phyloP scores from a whole-genome alignment of 2,329 filamentous ascomycete genomes.

The Fusarium pseudonygamai region DNA sequence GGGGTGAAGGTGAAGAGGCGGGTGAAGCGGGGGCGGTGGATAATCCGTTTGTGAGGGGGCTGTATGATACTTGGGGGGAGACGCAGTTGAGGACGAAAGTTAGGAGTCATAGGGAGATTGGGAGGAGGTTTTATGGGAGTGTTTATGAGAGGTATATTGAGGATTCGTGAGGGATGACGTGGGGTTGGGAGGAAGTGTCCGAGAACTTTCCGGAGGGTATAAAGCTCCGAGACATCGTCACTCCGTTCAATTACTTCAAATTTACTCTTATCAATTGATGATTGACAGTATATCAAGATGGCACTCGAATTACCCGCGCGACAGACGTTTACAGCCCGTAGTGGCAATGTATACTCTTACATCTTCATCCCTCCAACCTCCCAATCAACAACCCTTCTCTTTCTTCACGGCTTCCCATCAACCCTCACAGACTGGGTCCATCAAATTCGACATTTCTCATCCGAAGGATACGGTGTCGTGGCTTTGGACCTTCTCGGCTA shows the following conservation, averaged over 20 bases:
- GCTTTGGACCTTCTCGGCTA: slow-evolving; percentile 55
- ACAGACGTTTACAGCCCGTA: slow-evolving; percentile 20
- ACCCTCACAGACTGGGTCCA: slow-evolving; percentile 55
- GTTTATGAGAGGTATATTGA: slow-evolving; percentile 59
- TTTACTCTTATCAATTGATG: background rate
- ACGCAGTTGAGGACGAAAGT: slow-evolving; percentile 64
- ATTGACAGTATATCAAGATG: slow-evolving; percentile 1
- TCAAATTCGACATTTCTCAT: slow-evolving; percentile 49
- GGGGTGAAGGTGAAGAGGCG: slow-evolving; percentile 43
- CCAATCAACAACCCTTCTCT: slow-evolving; percentile 50
- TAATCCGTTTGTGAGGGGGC: slow-evolving; percentile 59
- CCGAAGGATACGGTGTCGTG: slow-evolving; percentile 53
- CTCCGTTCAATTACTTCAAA: background rate
- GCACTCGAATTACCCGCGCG: background rate
- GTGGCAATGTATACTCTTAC: slow-evolving; percentile 45
- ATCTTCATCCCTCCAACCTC: slow-evolving; percentile 36
- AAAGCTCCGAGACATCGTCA: slow-evolving; percentile 1
- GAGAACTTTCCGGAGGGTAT: slow-evolving; percentile 40
- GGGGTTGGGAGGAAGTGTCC: slow-evolving; percentile 32
- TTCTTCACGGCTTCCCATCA: slow-evolving; percentile 61
- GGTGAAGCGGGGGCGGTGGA: slow-evolving; percentile 53
- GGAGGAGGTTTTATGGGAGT: slow-evolving; percentile 56
- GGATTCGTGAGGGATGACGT: slow-evolving; percentile 40
- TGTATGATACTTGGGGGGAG: slow-evolving; percentile 65
- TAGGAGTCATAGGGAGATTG: slow-evolving; percentile 60